These are phyloP conservation scores for Cladosporium austrohemisphaericum DNA, from an alignment of 2,329 filamentous ascomycete genomes.

Conservation along the genomic window DNA sequence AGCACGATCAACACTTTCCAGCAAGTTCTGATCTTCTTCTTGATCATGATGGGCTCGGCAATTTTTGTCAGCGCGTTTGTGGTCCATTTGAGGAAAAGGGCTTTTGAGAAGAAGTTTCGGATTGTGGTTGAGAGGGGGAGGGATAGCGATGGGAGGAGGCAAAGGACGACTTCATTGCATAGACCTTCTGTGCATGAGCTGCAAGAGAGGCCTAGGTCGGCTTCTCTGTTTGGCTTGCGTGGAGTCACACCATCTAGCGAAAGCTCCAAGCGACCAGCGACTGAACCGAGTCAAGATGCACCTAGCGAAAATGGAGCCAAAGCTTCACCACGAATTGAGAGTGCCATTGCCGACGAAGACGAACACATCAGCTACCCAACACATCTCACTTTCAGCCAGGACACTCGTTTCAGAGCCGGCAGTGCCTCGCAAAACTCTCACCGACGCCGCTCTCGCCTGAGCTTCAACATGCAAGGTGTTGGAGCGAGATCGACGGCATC, in stretches of 20 bases:
- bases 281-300: neutral
- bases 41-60: conserved; percentile 63
- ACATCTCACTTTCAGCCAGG: conserved; percentile 29
- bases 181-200: conserved; percentile 3
- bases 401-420: conserved; percentile 23
- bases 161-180: conserved; percentile 29
- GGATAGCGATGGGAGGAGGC: conserved; percentile 32
- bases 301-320: too few species aligned
- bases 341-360: conserved; percentile 11
- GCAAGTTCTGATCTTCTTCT: conserved; percentile 60
- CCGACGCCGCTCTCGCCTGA: conserved; percentile 21
- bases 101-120: conserved; percentile 60
- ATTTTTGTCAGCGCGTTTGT: conserved; percentile 66
- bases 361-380: neutral
- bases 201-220: neutral
- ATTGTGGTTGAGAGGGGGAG: conserved; percentile 36
- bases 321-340: neutral
- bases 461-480: conserved; percentile 35
- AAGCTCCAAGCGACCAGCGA: neutral
- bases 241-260: neutral
- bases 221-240: neutral
- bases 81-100: conserved; percentile 56
- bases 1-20: conserved; percentile 64
- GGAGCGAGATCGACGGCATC: conserved; percentile 32
- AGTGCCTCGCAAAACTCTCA: neutral